Evolutionary conservation across 1,284 basidiomycete species (phyloP).

Genomic region (Mycena sp.): DNA sequence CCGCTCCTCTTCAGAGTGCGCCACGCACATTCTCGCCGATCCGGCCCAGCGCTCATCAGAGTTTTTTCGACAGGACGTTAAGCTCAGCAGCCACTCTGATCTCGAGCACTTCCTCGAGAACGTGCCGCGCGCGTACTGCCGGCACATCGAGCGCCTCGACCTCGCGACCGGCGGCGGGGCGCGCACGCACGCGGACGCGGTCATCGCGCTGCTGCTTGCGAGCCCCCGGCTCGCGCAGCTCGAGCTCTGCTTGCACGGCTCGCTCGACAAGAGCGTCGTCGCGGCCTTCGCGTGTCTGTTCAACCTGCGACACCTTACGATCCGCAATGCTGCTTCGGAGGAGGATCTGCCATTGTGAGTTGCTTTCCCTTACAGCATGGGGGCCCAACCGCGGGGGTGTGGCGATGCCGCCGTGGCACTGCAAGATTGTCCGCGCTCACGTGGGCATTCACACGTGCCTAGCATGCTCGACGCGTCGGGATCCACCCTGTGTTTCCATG

Average conservation of each 20-base stretch:
- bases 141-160: constrained; percentile 64
- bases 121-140: constrained; percentile 64
- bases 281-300: constrained; percentile 60
- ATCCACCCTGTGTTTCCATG: no score
- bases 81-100: constrained; percentile 54
- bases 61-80: constrained; percentile 52
- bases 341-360: constrained; percentile 66
- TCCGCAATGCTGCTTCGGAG: constrained; percentile 65
- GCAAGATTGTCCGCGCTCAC: no score
- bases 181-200: constrained; percentile 50
- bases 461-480: no score
- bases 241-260: constrained; percentile 60
- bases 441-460: no score
- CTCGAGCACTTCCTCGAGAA: constrained; percentile 61
- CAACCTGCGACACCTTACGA: constrained; percentile 58
- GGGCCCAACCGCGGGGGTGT: no score
- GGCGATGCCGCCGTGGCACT: no score
- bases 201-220: constrained; percentile 59
- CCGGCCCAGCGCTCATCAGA: constrained; percentile 12
- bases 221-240: constrained; percentile 61
- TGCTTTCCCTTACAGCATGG: background rate
- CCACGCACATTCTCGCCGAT: constrained; percentile 27
- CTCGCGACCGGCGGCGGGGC: constrained; percentile 52
- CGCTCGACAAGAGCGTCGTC: constrained; percentile 60
- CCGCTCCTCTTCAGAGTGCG: constrained; percentile 67